Conservation (phyloP, 176 grass and related monocot genomes). For the Pontederia crassipes region DNA sequence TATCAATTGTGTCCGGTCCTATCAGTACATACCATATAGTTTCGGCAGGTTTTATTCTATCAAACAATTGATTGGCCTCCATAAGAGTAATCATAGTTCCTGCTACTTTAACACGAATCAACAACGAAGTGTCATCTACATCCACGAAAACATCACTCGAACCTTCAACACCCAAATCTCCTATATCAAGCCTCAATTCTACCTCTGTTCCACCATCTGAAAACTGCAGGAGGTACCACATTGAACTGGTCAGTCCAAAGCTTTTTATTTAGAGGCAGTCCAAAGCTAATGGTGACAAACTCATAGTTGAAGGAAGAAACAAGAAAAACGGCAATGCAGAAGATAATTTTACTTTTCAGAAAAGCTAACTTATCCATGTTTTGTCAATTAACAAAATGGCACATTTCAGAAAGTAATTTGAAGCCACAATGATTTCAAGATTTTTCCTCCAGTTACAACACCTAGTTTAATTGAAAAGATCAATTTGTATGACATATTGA, state of each 20-base stretch:
- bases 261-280: too few species aligned
- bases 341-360: too few species aligned
- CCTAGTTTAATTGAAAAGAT: too few species aligned
- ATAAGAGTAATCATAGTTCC: conserved; percentile 70
- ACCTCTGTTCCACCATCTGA: conserved; percentile 46
- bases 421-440: too few species aligned
- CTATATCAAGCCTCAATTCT: conserved; percentile 78
- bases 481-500: too few species aligned
- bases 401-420: too few species aligned
- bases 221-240: conserved; percentile 39
- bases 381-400: too few species aligned
- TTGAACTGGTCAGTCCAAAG: too few species aligned
- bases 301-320: neutral
- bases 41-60: conserved; percentile 82
- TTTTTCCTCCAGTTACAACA: too few species aligned
- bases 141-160: conserved; percentile 81
- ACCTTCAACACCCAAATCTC: conserved; percentile 44
- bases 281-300: neutral
- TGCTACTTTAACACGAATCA: conserved; percentile 74
- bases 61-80: conserved; percentile 52
- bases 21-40: conserved; percentile 57
- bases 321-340: too few species aligned
- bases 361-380: too few species aligned
- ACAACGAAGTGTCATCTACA: conserved; percentile 55
- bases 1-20: neutral